A percentile compares a stretch with the other conserved stretches of the same genome.
Conservation (phyloP, 192 early-diverging fungal genomes). For the Obelidium mucronatum region DNA sequence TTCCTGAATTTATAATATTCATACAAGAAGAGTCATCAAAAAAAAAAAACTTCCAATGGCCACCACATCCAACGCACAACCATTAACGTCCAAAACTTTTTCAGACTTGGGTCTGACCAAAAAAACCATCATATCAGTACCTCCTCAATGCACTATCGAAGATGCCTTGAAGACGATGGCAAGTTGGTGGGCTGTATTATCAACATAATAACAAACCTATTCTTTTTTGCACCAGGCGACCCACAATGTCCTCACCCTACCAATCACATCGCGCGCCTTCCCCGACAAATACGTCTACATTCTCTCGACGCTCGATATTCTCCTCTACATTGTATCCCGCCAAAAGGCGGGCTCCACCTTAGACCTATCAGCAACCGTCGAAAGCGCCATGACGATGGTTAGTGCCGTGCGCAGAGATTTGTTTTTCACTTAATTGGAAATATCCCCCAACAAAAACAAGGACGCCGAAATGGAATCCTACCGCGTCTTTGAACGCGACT, state of each 20-base stretch:
- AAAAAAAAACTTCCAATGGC: too few species aligned
- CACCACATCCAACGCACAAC: too few species aligned
- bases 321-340: constrained; percentile 35
- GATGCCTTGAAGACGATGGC: constrained; percentile 55
- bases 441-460: not conserved
- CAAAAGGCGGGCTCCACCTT: not conserved
- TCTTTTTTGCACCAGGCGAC: constrained; percentile 21
- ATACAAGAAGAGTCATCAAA: not conserved
- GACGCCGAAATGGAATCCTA: constrained; percentile 53
- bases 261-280: constrained; percentile 58
- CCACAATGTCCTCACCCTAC: constrained; percentile 61
- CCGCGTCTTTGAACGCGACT: constrained; percentile 50
- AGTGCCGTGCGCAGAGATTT: not conserved
- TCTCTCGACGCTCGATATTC: constrained; percentile 61
- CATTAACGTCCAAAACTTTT: constrained; percentile 26
- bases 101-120: constrained; percentile 28
- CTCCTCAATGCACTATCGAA: constrained; percentile 54
- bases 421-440: not conserved
- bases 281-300: constrained; percentile 52
- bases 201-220: too few species aligned
- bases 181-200: not conserved
- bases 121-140: constrained; percentile 32
- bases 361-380: constrained; percentile 29
- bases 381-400: constrained; percentile 33
- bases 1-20: too few species aligned